Base-by-base conservation (phyloP, 2,329 filamentous ascomycete species). In the Neonectria magnoliae region DNA sequence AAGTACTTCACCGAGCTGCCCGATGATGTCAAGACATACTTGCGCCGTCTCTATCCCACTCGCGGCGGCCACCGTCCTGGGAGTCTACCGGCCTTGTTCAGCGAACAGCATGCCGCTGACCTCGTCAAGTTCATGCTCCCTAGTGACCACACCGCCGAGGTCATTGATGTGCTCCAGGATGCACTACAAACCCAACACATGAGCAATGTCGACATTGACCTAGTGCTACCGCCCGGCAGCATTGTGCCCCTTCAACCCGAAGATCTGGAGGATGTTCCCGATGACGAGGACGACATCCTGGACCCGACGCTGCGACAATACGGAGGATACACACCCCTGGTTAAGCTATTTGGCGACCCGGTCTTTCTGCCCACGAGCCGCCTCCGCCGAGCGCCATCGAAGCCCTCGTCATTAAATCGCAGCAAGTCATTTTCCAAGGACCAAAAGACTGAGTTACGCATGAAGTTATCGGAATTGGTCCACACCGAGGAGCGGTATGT, bases 401-500 rank as follows among this genome's bases (percentile, higher is more conserved):
- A 93, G 74, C 92, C 94, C 7, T 94, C 90, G 42, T 90, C 93
- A 41, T 81, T 96, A 52, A 96, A 93, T 76, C 87, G 91, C 69
- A 92, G 88, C 71, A 92, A 90, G 72, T 88, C 90, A 0, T 97
- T 98, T 73, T 86, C 90, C 38, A 90, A 89, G 71, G 89, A 92
- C 61, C 93, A 98, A 75, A 97, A 97, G 75, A 87, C 94, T 70
- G 91, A 92, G 57, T 82, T 98, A 70, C 89, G 94, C 44, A 91
- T 94, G 79, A 95, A 97, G 78, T 90, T 99, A 85, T 90, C 88
- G 64, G 96, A 99, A 78, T 82, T 98, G 64, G 88, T 98, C 36
- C 93, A 97, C 73, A 99, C 96, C 0, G 96, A 99, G 78, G 93
- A 96, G 76, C 91, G 93, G 77, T 99, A 98, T 79, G 93, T 99